Evolutionary conservation across 139 green algal genomes (phyloP), one percentile per base, ranked within the genome.

Genomic region (Chlorella sorokiniana): DNA sequence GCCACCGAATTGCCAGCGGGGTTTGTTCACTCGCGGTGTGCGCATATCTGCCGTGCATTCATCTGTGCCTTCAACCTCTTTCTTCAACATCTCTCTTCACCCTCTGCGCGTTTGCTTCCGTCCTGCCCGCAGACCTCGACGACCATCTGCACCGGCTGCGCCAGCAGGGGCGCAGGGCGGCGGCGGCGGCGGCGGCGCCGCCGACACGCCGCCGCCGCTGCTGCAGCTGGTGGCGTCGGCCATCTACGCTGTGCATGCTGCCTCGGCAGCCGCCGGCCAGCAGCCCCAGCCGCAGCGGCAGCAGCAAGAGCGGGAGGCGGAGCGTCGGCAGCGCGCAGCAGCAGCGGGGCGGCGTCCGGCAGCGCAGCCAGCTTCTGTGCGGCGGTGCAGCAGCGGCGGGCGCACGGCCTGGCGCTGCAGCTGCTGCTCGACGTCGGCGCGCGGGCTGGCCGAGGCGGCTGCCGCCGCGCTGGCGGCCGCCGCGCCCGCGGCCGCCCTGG

Each of bases 121-220:
- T 14, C n/a, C 63, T 27, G 10, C 2, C 29, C 56, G 77, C 64
- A 83, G 78, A 83, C 25, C 48, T 83, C 1, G 65, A 69, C 22
- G 78, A 83, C 35, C 65, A 83, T 2, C 65, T 83, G 48, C 37
- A 45, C 25, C 61, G 76, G 9, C 61, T 74, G 76, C 76, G 76
- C 27, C 61, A 81, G 42, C 76, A 81, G 76, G 48, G 61, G 31
- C 76, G 62, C 37, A 63, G 52, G 42, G n/a, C 42, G 0, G 76
- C 62, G 0, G 18, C 27, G 20, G 62, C 33, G 5, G 61, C 76
- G 1, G 62, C 62, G 6, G n/a, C n/a, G 23, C 70, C 27, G 69
- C 76, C 27, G 54, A 69, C 40, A 37, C 56, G 56, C 56, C 74
- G 38, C 74, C 74, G 7, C 37, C 56, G 56, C 74, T 70, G 59